These are phyloP conservation scores for Zizania latifolia DNA, from an alignment of 176 grass and related monocot species.

Conservation along the genomic window DNA sequence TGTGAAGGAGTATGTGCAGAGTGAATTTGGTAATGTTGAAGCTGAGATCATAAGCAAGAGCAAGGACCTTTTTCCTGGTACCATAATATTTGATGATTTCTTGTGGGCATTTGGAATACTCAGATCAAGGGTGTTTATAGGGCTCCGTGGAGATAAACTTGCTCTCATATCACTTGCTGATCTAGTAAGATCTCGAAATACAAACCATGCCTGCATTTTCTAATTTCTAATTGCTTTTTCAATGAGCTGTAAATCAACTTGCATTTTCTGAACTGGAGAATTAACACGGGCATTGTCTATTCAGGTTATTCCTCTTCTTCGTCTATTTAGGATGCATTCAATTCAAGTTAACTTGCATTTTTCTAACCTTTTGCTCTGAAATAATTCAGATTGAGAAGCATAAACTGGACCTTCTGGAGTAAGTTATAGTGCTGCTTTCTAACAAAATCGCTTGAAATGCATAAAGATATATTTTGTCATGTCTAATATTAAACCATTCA, in stretches of 20 bases:
- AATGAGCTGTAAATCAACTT: not conserved
- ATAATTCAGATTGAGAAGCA: too few species aligned
- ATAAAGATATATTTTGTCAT: not conserved
- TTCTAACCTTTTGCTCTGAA: constrained; percentile 12
- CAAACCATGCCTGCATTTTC: too few species aligned
- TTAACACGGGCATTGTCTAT: too few species aligned
- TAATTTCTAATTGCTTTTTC: too few species aligned
- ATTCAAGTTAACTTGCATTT: constrained; percentile 8
- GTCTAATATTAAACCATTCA: too few species aligned
- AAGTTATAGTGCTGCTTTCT: constrained; percentile 28
- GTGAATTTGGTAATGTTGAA: too few species aligned
- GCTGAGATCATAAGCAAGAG: constrained; percentile 53
- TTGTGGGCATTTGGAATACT: too few species aligned
- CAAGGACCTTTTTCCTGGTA: constrained; percentile 60
- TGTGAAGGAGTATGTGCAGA: constrained; percentile 80
- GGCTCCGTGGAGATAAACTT: constrained; percentile 84
- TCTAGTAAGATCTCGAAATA: constrained; percentile 64
- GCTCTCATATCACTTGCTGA: constrained; percentile 92
- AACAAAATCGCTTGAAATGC: not conserved
- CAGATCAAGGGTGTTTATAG: too few species aligned
- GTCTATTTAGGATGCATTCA: not conserved
- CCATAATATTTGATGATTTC: constrained; percentile 57
- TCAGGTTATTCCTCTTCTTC: too few species aligned
- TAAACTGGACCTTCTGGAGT: constrained; percentile 68
- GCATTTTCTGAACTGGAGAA: not conserved